phyloP scores from a whole-genome alignment of 257 asterid genomes.

The Nicotiana obtusifolia region DNA sequence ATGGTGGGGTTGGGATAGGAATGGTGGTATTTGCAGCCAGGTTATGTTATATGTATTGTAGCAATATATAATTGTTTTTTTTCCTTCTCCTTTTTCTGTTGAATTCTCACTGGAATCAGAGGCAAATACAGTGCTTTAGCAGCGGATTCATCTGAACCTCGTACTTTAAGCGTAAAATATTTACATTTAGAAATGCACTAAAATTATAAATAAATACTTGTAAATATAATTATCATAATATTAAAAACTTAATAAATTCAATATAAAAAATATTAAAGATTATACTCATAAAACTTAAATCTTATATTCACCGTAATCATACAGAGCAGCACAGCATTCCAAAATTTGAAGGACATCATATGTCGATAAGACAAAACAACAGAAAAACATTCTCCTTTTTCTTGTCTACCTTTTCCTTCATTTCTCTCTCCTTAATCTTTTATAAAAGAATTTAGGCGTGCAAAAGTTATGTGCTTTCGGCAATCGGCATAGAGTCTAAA shows the following conservation, averaged over 20 bases:
- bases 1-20: neutral
- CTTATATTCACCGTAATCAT: too few relatives aligned
- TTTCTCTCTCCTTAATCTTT: neutral
- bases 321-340: neutral
- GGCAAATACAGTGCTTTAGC: too few relatives aligned
- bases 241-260: too few relatives aligned
- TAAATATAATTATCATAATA: too few relatives aligned
- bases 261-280: too few relatives aligned
- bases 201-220: too few relatives aligned
- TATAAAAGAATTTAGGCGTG: conserved; percentile 5
- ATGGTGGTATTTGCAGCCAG: neutral
- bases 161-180: too few relatives aligned
- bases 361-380: neutral
- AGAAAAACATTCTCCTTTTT: conserved; percentile 4
- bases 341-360: neutral
- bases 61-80: too few relatives aligned
- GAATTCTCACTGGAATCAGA: neutral
- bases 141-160: too few relatives aligned
- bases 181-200: too few relatives aligned
- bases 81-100: neutral
- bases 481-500: neutral
- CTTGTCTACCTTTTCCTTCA: neutral
- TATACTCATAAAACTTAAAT: too few relatives aligned
- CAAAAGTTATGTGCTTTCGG: neutral
- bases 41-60: neutral